Conservation (phyloP, 1,284 basidiomycete species). For the Vanrija humicola region DNA sequence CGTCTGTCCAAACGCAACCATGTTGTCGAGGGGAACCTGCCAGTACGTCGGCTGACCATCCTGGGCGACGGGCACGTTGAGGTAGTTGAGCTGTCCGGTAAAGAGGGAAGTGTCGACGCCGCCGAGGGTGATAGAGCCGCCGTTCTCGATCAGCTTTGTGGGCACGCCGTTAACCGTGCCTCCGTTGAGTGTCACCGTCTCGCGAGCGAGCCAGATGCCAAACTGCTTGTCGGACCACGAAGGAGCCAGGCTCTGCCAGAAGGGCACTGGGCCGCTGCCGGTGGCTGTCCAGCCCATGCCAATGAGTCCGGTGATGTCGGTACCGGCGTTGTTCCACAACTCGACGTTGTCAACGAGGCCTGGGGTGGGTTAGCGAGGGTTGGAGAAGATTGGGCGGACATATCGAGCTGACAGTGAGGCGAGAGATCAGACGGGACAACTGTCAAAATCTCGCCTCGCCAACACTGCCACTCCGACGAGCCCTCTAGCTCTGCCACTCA, state of each 20-base stretch:
- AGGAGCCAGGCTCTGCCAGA: background rate
- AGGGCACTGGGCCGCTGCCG: background rate
- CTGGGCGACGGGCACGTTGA: constrained; percentile 47
- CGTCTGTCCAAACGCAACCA: too few species aligned
- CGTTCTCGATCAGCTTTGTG: background rate
- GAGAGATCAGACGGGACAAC: too few species aligned
- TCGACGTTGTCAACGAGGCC: background rate
- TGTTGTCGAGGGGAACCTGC: too few species aligned
- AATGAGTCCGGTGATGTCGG: background rate
- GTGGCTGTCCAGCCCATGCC: background rate
- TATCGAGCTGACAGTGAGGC: background rate
- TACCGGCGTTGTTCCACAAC: background rate
- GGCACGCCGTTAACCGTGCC: too few species aligned
- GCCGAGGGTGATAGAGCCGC: background rate
- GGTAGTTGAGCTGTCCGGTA: background rate
- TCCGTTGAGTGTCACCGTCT: background rate
- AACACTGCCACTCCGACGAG: too few species aligned
- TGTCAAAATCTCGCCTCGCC: too few species aligned
- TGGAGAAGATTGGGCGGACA: too few species aligned
- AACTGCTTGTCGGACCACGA: background rate
- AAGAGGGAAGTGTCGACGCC: background rate
- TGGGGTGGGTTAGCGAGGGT: background rate
- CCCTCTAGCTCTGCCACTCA: too few species aligned
- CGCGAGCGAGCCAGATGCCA: background rate
- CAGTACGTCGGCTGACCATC: background rate